Evolutionary conservation across 148 eudicot genomes (phyloP), one percentile per base, ranked within the genome.

Genomic region (Rhododendron mucronatum): DNA sequence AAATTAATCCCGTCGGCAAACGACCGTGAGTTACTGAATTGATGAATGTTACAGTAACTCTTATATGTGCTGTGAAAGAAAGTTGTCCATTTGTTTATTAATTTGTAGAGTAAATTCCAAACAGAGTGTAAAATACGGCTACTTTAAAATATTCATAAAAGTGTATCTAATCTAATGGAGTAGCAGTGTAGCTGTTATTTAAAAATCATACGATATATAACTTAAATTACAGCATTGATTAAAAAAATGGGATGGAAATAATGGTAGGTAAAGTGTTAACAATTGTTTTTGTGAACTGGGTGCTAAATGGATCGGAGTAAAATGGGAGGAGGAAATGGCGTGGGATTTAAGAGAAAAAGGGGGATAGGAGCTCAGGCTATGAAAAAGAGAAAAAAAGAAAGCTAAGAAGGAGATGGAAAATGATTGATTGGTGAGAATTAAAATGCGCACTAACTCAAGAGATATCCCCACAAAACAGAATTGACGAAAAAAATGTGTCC

Each of bases 361-460:
- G 61, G 23, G 61, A 55, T 55, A 18, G 61, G 61, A 55, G 23
- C 61, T 5, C 61, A 55, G 20, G 16, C 4, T 51, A 51, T 23
- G 71, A 63, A n/a, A 23, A 14, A 21, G 2, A 3, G 7, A 55
- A 18, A 15, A 7, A 14, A 41, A 71, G 10, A 12, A 9, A 65
- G 35, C 33, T 8, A n/a, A 73, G 84, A 44, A 73, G 44, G 1
- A 48, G 84, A 65, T 44, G 55, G 84, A 83, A 63, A 65, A 44
- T 33, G 57, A 83, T 59, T 59, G 74, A 69, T 69, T 30, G 75
- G 74, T 82, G 50, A 51, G 48, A 82, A 82, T 18, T 10, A 82
- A 61, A 57, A 82, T 82, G 84, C 84, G 74, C 84, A 59, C 84
- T 37, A 23, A 82, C 51, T 35, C 9, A 4, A 61, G 30, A 65